These are phyloP conservation scores for Chamaenerion angustifolium DNA, from an alignment of 345 rosid genomes.

Conservation along the genomic window DNA sequence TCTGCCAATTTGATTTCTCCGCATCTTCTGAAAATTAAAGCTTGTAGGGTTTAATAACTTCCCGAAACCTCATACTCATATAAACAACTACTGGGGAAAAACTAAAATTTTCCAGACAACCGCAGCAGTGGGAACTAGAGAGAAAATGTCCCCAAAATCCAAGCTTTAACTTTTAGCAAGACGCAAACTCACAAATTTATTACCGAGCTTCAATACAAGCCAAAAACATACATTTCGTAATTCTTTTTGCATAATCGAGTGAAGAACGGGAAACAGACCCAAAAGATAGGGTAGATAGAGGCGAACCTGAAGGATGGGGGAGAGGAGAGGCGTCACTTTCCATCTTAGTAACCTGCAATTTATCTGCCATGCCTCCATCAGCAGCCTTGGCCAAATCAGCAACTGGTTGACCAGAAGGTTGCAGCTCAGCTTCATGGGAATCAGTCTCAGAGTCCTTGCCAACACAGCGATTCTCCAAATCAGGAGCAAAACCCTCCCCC, in stretches of 20 bases:
- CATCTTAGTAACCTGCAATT: conserved; percentile 32
- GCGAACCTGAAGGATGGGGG: conserved; percentile 18
- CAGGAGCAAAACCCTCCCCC: conserved; percentile 9
- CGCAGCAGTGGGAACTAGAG: no score
- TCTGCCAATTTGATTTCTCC: conserved; percentile 32
- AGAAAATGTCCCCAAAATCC: no score
- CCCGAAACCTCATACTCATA: neutral
- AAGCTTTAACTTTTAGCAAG: no score
- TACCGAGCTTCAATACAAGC: no score
- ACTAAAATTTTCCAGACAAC: neutral
- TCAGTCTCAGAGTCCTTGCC: conserved; percentile 38
- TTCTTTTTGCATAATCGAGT: neutral
- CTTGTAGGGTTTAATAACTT: conserved; percentile 14
- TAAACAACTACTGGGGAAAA: no score
- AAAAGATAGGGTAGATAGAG: conserved; percentile 2
- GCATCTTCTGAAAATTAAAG: conserved; percentile 29
- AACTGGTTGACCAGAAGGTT: conserved; percentile 52
- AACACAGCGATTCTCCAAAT: conserved; percentile 19
- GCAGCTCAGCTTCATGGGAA: conserved; percentile 41
- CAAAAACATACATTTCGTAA: no score
- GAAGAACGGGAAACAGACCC: conserved; percentile 3
- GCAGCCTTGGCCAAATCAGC: conserved; percentile 31
- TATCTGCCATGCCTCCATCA: conserved; percentile 34
- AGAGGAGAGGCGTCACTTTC: conserved; percentile 34
- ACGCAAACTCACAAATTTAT: no score